phyloP scores from a whole-genome alignment of 2,329 filamentous ascomycete species.

The Xylaria sp. region DNA sequence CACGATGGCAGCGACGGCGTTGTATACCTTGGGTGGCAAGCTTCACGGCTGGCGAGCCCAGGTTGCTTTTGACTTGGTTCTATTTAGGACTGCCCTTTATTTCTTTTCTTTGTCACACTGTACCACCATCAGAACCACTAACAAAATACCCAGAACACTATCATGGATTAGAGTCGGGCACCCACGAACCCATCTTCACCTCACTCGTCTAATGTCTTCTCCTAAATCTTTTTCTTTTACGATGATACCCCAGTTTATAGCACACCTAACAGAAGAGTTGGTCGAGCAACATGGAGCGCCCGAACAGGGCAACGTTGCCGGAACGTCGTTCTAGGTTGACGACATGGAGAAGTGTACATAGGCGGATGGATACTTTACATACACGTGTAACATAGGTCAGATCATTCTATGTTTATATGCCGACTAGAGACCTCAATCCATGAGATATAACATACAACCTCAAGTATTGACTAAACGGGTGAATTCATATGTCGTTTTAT shows the following conservation, averaged over 20 bases:
- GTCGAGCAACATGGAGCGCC: conserved; percentile 25
- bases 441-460: conserved; percentile 10
- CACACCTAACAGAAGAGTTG: conserved; percentile 15
- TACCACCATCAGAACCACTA: conserved; percentile 34
- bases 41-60: conserved; percentile 13
- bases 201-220: conserved; percentile 28
- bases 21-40: conserved; percentile 33
- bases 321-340: conserved; percentile 3
- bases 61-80: conserved; percentile 24
- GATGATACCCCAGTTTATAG: conserved; percentile 36
- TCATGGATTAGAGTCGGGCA: conserved; percentile 30
- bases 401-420: conserved; percentile 11
- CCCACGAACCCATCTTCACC: conserved; percentile 21
- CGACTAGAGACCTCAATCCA: conserved; percentile 25
- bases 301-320: conserved; percentile 13
- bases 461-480: neutral
- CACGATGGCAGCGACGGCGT: conserved; percentile 36
- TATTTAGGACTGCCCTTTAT: conserved; percentile 11
- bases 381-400: conserved; percentile 17
- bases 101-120: conserved; percentile 30
- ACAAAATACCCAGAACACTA: conserved; percentile 29
- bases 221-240: conserved; percentile 25
- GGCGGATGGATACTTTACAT: conserved; percentile 28
- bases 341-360: conserved; percentile 32
- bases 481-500: neutral